phyloP scores from a whole-genome alignment of 371 early-diverging fungal genomes.

The Lichtheimia ornata region DNA sequence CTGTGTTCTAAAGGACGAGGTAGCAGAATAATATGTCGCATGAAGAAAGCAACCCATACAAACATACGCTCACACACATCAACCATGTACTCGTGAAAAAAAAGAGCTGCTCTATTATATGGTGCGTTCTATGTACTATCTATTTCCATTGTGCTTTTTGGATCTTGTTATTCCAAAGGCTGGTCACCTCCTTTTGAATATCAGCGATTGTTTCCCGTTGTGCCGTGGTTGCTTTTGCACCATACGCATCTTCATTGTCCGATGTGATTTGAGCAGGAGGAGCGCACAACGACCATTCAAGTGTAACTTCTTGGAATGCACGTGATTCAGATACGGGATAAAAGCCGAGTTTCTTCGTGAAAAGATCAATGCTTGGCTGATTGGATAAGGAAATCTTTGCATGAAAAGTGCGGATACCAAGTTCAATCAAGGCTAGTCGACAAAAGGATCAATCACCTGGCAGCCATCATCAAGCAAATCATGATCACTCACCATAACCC shows the following conservation, averaged over 20 bases:
- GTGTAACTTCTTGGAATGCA: constrained; percentile 78
- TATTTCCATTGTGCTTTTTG: constrained; percentile 3
- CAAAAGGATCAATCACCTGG: neutral
- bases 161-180: constrained; percentile 1
- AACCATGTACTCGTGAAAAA: no score
- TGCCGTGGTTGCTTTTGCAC: constrained; percentile 29
- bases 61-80: no score
- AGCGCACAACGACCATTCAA: constrained; percentile 47
- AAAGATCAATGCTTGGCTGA: constrained; percentile 69
- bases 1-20: no score
- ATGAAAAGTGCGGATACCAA: constrained; percentile 66
- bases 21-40: no score
- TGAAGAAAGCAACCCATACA: no score
- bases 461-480: no score
- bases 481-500: constrained; percentile 62
- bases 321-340: constrained; percentile 63
- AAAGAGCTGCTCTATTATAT: no score
- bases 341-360: constrained; percentile 70
- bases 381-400: constrained; percentile 83
- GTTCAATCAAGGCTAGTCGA: constrained; percentile 41
- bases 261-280: constrained; percentile 11
- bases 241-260: constrained; percentile 28
- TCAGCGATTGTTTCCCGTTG: constrained; percentile 11
- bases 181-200: constrained; percentile 1
- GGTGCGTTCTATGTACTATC: no score